Evolutionary conservation across 805 yeast genomes (phyloP), one percentile per base, ranked within the genome.

Genomic region (Cyberlindnera americana): DNA sequence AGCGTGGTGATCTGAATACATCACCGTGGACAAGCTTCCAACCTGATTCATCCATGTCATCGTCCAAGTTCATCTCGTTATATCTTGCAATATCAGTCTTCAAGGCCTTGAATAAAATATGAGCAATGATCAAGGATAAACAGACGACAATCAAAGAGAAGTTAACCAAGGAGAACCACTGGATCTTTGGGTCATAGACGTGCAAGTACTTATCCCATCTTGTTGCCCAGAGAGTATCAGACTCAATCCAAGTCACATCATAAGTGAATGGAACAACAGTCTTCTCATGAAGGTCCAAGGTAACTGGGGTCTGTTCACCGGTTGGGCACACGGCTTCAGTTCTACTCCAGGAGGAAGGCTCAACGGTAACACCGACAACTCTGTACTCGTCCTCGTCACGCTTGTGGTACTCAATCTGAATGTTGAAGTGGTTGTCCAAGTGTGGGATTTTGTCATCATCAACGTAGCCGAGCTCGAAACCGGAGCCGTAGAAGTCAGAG

Each of bases 11-110:
- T 62, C 98, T 77, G 69, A 91, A 91, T 22, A 91, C 89, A 61
- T 91, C 98, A 46, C 97, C 98, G 54, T 90, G 95, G 28, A 89
- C 82, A 48, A 93, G 73, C 61, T 93, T 93, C 99, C 99, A 93
- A 28, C 99, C 99, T 57, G 89, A 75, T 61, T 93, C 98, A 56
- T 89, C 96, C 47, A 87, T 81, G 38, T 88, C 77, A 53, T 82
- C 88, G 58, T 85, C 93, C 53, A 91, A 72, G 57, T 85, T 88
- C 48, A 91, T 75, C 59, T 86, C 95, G 59, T 91, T 91, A 65
- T 93, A 93, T 54, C 83, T 81, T 41, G 82, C 73, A 53, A 93
- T 86, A 60, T 93, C 99, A 57, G 77, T 82, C 59, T 78, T 83
- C 58, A 93, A 72, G 29, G 96, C 85, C 53, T 87, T 77, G 45